These are phyloP conservation scores for Aphanomyces cochlioides DNA, from an alignment of 352 stramenopile species.

Conservation along the genomic window DNA sequence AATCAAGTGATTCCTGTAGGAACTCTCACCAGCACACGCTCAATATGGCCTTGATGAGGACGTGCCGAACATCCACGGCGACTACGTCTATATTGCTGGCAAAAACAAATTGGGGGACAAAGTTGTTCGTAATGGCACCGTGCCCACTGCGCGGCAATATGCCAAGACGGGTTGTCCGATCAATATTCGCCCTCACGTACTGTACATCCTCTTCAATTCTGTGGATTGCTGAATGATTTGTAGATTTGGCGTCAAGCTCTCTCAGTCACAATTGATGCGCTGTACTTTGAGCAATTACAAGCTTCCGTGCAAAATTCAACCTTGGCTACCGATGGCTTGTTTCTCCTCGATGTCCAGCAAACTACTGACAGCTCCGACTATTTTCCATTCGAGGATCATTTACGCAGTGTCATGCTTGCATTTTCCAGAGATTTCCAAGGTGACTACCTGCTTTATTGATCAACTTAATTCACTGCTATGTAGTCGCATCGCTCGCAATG, in stretches of 20 bases:
- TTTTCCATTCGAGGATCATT: slow-evolving; percentile 76
- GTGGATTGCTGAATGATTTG: neutral
- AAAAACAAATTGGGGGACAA: slow-evolving; percentile 66
- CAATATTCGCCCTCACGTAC: slow-evolving; percentile 50
- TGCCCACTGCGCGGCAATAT: slow-evolving; percentile 70
- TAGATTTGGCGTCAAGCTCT: slow-evolving; percentile 65
- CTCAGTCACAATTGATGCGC: slow-evolving; percentile 35
- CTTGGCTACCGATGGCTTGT: slow-evolving; percentile 75
- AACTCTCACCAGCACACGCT: slow-evolving; percentile 47
- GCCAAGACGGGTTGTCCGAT: slow-evolving; percentile 68
- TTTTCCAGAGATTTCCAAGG: slow-evolving; percentile 56
- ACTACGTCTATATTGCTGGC: slow-evolving; percentile 51
- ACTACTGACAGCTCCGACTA: slow-evolving; percentile 72
- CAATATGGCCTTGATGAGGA: slow-evolving; percentile 69
- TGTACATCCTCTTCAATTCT: neutral
- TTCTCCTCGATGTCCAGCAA: slow-evolving; percentile 75
- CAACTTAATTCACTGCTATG: neutral
- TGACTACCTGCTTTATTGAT: neutral
- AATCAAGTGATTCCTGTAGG: slow-evolving; percentile 16
- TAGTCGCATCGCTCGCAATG: slow-evolving; percentile 18
- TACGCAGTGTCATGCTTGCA: slow-evolving; percentile 64
- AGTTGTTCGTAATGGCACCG: slow-evolving; percentile 55
- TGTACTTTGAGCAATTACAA: slow-evolving; percentile 52
- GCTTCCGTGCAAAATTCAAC: slow-evolving; percentile 38
- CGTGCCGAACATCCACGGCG: slow-evolving; percentile 43